A percentile compares a stretch with the other conserved stretches of the same genome.
These are phyloP conservation scores for Cladosporium velox DNA, from an alignment of 2,329 filamentous ascomycete genomes.

Conservation along the genomic window DNA sequence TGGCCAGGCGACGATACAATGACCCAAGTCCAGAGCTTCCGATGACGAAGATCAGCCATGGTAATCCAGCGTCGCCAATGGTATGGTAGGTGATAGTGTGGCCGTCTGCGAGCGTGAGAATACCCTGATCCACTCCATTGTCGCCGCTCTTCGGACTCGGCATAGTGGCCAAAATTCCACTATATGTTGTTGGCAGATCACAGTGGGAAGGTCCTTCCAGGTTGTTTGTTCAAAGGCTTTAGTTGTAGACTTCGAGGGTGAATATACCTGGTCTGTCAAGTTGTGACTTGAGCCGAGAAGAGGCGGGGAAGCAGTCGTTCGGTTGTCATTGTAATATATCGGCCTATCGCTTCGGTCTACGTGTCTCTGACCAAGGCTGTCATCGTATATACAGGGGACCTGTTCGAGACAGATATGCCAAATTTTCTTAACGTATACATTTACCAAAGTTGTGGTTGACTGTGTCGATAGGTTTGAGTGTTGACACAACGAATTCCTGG, in stretches of 20 bases:
- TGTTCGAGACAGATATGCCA: not conserved
- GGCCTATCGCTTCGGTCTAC: not conserved
- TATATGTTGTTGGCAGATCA: not conserved
- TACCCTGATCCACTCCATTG: not conserved
- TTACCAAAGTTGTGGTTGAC: not conserved
- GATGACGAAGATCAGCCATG: not conserved
- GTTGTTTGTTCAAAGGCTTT: not conserved
- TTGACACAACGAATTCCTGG: not conserved
- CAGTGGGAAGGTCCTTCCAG: too few species aligned
- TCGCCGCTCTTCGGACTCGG: not conserved
- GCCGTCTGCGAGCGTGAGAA: not conserved
- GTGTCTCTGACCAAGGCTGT: not conserved
- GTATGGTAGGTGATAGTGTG: conserved; percentile 1
- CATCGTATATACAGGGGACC: not conserved
- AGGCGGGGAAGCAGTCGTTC: conserved; percentile 9
- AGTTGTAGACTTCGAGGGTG: not conserved
- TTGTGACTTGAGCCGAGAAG: not conserved
- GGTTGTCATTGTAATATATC: not conserved
- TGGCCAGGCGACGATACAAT: not conserved
- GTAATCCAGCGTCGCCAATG: not conserved
- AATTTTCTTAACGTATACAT: not conserved
- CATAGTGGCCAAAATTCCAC: not conserved
- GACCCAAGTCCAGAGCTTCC: conserved; percentile 5
- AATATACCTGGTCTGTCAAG: not conserved
- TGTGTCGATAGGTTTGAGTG: not conserved